These are phyloP conservation scores for Tillandsia fasciculata DNA, from an alignment of 176 grass and related monocot genomes.

Conservation along the genomic window DNA sequence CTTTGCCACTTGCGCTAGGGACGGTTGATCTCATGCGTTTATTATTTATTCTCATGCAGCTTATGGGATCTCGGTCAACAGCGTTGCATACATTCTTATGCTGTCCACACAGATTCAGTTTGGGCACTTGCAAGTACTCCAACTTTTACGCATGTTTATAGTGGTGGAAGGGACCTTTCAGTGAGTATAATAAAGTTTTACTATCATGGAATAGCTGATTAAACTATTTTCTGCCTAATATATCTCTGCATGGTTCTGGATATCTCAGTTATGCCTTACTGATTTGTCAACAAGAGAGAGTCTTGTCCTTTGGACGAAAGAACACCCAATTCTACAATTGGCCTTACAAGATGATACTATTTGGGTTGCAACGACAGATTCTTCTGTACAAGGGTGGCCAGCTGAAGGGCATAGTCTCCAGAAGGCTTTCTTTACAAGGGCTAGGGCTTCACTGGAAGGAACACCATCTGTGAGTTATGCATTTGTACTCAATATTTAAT, in stretches of 20 bases:
- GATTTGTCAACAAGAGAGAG: constrained; percentile 84
- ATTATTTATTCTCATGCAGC: constrained; percentile 37
- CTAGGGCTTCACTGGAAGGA: constrained; percentile 93
- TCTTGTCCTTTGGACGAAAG: constrained; percentile 75
- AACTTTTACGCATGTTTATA: constrained; percentile 92
- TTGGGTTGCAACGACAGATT: constrained; percentile 82
- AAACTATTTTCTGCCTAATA: not conserved
- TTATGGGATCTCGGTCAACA: constrained; percentile 99
- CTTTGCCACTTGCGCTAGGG: too few relatives aligned
- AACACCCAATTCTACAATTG: constrained; percentile 67
- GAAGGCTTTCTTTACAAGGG: constrained; percentile 81
- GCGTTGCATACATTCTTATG: constrained; percentile 95
- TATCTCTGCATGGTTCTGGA: constrained; percentile 10
- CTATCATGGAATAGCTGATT: not conserved
- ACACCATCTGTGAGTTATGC: constrained; percentile 62
- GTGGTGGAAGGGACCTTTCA: constrained; percentile 92
- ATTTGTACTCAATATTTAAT: not conserved
- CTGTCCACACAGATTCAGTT: constrained; percentile 92
- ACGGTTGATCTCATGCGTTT: not conserved
- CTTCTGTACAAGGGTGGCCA: constrained; percentile 72
- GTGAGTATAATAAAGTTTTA: constrained; percentile 39
- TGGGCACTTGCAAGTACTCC: constrained; percentile 83
- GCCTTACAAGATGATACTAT: constrained; percentile 91
- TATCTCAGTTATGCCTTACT: constrained; percentile 74
- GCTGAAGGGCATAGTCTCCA: constrained; percentile 57